Conservation (phyloP, 2,329 filamentous ascomycete genomes). For the Ascochyta fabae region DNA sequence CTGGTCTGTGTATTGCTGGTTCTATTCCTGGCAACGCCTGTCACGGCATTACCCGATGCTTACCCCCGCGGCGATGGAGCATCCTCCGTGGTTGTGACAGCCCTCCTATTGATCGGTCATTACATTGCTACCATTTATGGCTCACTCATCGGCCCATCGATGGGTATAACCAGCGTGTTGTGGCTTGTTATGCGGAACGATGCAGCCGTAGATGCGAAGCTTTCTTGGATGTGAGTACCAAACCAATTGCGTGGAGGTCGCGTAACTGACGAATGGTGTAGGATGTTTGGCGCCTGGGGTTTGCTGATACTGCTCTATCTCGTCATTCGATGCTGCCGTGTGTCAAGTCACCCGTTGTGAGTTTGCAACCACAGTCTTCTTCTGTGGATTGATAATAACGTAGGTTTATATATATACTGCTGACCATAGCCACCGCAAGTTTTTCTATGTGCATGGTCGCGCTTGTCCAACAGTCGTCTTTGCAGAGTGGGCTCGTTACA, state of each 20-base stretch:
- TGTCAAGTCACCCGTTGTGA: too few relatives aligned
- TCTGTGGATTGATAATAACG: too few relatives aligned
- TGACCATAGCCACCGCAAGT: slow-evolving; percentile 14
- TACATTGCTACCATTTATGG: not conserved
- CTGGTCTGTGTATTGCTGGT: too few relatives aligned
- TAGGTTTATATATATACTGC: slow-evolving; percentile 10
- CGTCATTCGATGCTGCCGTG: too few relatives aligned
- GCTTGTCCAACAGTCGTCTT: slow-evolving; percentile 24
- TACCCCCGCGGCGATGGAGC: too few relatives aligned
- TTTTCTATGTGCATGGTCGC: slow-evolving; percentile 26
- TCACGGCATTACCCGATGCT: too few relatives aligned
- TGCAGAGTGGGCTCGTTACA: slow-evolving; percentile 24
- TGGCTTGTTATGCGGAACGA: slow-evolving; percentile 33
- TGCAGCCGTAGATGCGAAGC: slow-evolving; percentile 18
- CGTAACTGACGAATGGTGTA: too few relatives aligned
- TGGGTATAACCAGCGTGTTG: slow-evolving; percentile 29
- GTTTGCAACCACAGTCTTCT: too few relatives aligned
- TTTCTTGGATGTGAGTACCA: slow-evolving; percentile 30
- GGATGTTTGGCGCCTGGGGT: too few relatives aligned
- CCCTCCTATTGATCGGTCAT: not conserved
- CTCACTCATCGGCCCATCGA: slow-evolving; percentile 17
- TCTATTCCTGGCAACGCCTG: too few relatives aligned
- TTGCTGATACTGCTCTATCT: too few relatives aligned
- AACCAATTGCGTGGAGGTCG: not conserved
- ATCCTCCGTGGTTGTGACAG: too few relatives aligned